Percentiles rank a stretch among this genome's conserved stretches.
phyloP scores from a whole-genome alignment of 805 yeast species.

The Pichia occidentalis region DNA sequence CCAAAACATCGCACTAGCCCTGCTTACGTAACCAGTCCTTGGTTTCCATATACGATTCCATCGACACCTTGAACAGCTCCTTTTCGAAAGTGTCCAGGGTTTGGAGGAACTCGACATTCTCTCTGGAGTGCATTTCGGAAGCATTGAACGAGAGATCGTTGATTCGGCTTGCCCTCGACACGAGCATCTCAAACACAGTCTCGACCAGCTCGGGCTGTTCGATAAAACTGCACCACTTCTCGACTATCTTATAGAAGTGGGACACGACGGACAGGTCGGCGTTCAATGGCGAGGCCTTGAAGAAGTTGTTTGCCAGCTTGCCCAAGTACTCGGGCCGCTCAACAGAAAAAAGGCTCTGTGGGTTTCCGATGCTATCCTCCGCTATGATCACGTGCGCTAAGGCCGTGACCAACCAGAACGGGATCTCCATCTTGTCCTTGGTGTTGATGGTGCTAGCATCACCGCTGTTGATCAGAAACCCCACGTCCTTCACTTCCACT shows the following conservation, averaged over 20 bases:
- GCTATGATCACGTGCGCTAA: conserved; percentile 3
- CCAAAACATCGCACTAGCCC: too few species aligned
- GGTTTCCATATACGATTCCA: conserved; percentile 32
- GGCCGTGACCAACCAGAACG: conserved; percentile 71
- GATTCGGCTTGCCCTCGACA: conserved; percentile 61
- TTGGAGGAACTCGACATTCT: conserved; percentile 41
- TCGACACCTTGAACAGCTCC: conserved; percentile 45
- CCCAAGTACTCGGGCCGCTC: conserved; percentile 64
- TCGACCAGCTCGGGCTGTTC: conserved; percentile 56
- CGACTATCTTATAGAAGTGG: conserved; percentile 56
- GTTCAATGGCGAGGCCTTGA: conserved; percentile 49
- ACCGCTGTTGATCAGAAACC: conserved; percentile 75
- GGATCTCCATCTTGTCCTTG: conserved; percentile 67
- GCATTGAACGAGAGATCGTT: conserved; percentile 54
- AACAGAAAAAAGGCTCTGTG: conserved; percentile 48
- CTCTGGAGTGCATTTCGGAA: conserved; percentile 28
- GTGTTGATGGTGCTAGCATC: conserved; percentile 47
- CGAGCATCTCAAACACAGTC: conserved; percentile 42
- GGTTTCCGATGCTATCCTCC: conserved; percentile 1
- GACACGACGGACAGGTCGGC: conserved; percentile 14
- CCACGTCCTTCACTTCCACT: conserved; percentile 47
- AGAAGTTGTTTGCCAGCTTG: conserved; percentile 66
- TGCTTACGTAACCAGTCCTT: conserved; percentile 26
- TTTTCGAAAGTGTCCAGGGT: conserved; percentile 77
- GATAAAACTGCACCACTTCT: conserved; percentile 72